Percentiles rank a stretch among this genome's conserved stretches.
Conservation (phyloP, 2,329 filamentous ascomycete species). For the Pezicula radicicola region DNA sequence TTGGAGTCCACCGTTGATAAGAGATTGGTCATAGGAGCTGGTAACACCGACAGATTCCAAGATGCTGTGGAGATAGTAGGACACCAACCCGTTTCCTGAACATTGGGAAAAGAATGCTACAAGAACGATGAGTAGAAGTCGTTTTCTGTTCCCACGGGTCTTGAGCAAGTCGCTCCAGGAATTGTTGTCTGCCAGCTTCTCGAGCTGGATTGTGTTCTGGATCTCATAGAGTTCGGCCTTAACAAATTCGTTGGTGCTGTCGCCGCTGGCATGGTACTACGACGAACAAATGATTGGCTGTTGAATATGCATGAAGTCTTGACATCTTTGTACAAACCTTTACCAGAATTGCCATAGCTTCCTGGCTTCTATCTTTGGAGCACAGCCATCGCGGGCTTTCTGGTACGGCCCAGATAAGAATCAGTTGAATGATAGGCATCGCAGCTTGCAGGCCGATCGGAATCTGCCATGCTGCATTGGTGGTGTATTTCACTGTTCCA, state of each 20-base stretch:
- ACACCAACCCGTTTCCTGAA: slow-evolving; percentile 45
- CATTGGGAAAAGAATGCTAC: slow-evolving; percentile 51
- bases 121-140: slow-evolving; percentile 44
- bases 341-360: slow-evolving; percentile 26
- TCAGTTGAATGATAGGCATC: slow-evolving; percentile 7
- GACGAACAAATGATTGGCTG: too few relatives aligned
- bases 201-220: slow-evolving; percentile 34
- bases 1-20: slow-evolving; percentile 11
- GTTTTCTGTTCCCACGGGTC: slow-evolving; percentile 47
- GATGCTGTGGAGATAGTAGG: slow-evolving; percentile 24
- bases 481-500: slow-evolving; percentile 5
- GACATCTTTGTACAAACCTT: too few relatives aligned
- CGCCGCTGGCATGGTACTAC: slow-evolving; percentile 30
- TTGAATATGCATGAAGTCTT: too few relatives aligned
- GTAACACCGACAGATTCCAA: slow-evolving; percentile 6
- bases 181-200: slow-evolving; percentile 39
- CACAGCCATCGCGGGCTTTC: slow-evolving; percentile 33
- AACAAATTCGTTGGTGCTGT: slow-evolving; percentile 30
- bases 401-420: slow-evolving; percentile 26
- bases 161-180: slow-evolving; percentile 41
- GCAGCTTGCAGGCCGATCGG: slow-evolving; percentile 5
- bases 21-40: slow-evolving; percentile 4
- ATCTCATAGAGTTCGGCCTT: slow-evolving; percentile 36
- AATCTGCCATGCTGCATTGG: slow-evolving; percentile 5
- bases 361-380: slow-evolving; percentile 26